These are phyloP conservation scores for Haberlea rhodopensis DNA, from an alignment of 257 asterid genomes.

Conservation along the genomic window DNA sequence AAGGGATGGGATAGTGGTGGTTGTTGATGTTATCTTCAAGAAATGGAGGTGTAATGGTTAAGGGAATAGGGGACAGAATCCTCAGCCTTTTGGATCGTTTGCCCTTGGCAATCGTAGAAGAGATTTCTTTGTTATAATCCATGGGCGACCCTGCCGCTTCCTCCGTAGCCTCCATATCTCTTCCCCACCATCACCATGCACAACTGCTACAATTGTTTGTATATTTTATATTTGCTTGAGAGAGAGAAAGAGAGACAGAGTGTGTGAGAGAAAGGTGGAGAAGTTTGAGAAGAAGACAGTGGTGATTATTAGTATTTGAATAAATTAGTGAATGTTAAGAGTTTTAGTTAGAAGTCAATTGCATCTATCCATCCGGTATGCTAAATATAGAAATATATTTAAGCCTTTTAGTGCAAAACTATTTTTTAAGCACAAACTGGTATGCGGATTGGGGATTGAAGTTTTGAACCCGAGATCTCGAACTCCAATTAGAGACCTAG, in stretches of 20 bases:
- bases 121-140: too few species aligned
- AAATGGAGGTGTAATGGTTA: constrained; percentile 28
- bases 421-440: too few species aligned
- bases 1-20: not conserved
- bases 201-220: not conserved
- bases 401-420: too few species aligned
- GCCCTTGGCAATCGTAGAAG: too few species aligned
- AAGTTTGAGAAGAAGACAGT: not conserved
- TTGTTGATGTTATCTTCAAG: not conserved
- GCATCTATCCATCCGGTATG: too few species aligned
- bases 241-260: constrained; percentile 32
- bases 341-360: too few species aligned
- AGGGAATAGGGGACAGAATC: constrained; percentile 49
- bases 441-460: too few species aligned
- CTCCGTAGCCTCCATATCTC: constrained; percentile 42
- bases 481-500: too few species aligned
- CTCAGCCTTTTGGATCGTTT: too few species aligned
- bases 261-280: constrained; percentile 33
- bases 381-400: too few species aligned
- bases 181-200: constrained; percentile 35
- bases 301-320: not conserved
- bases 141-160: constrained; percentile 24
- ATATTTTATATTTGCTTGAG: constrained; percentile 9
- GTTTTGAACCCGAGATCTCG: too few species aligned
- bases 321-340: too few species aligned